These are phyloP conservation scores for Colletotrichum sp. DNA, from an alignment of 2,329 filamentous ascomycete genomes.

Conservation along the genomic window DNA sequence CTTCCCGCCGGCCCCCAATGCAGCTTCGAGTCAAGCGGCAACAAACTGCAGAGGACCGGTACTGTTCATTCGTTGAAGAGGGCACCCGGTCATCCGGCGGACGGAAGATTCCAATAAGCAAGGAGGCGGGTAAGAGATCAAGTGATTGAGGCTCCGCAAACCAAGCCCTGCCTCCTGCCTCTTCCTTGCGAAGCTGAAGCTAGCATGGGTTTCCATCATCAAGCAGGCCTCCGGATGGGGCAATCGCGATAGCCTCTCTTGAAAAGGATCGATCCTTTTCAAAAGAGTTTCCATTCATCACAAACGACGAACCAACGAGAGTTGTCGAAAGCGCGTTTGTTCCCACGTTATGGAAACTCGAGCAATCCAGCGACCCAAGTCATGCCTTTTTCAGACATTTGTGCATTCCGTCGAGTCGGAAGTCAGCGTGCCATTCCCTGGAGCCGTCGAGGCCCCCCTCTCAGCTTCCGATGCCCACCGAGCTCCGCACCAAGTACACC, in stretches of 20 bases:
- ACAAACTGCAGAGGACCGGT: not conserved
- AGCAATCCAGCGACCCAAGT: conserved; percentile 16
- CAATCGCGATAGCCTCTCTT: not conserved
- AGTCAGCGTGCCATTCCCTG: conserved; percentile 7
- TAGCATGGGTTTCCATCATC: not conserved
- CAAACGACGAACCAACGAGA: conserved; percentile 14
- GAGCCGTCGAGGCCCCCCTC: conserved; percentile 8
- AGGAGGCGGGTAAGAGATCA: not conserved
- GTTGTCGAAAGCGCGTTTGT: not conserved
- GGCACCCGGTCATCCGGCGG: not conserved
- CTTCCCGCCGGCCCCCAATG: not conserved
- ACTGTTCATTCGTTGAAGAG: not conserved
- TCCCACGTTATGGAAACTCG: not conserved
- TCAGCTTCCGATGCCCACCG: conserved; percentile 5
- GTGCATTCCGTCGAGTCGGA: conserved; percentile 5
- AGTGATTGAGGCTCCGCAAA: not conserved
- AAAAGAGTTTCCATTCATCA: not conserved
- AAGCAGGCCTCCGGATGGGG: not conserved
- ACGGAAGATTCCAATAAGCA: not conserved
- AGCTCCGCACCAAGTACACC: conserved; percentile 1
- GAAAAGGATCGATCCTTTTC: not conserved
- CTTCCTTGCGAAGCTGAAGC: not conserved
- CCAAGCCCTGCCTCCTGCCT: not conserved
- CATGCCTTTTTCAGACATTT: not conserved
- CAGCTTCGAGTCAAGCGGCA: not conserved